Conservation (phyloP, 116 monocot species). For the Phalaenopsis hybrid region DNA sequence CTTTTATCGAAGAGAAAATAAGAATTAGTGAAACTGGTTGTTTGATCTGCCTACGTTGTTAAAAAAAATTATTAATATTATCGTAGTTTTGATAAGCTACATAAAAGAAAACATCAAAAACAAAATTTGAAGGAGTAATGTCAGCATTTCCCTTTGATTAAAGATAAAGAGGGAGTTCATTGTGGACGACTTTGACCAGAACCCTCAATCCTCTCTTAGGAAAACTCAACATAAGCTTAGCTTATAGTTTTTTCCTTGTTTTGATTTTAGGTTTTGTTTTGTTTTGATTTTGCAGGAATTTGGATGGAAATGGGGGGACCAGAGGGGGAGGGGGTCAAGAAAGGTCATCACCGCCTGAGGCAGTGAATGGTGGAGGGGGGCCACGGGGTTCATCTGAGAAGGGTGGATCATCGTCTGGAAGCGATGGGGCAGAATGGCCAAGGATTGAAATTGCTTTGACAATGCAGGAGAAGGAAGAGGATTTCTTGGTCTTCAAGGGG, state of each 20-base stretch:
- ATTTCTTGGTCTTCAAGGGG: no score
- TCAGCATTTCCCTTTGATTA: neutral
- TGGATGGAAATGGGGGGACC: conserved; percentile 7
- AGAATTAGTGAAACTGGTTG: neutral
- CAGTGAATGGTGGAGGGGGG: conserved; percentile 7
- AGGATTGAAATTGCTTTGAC: conserved; percentile 53
- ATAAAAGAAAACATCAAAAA: neutral
- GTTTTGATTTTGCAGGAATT: conserved; percentile 15
- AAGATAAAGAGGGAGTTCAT: neutral
- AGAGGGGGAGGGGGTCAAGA: neutral
- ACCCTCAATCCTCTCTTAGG: neutral
- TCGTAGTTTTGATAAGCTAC: neutral
- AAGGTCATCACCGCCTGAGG: neutral
- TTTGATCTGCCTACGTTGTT: neutral
- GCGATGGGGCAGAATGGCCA: conserved; percentile 49
- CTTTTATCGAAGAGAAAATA: neutral
- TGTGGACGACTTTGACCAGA: neutral
- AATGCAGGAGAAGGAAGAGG: conserved; percentile 61
- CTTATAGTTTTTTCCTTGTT: neutral
- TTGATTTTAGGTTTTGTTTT: neutral
- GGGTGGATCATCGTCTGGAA: conserved; percentile 31
- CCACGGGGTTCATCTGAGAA: conserved; percentile 16
- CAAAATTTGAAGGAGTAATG: neutral
- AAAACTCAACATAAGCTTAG: neutral
- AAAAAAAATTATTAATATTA: neutral